A percentile compares a stretch with the other conserved stretches of the same genome.
Conservation (phyloP, 2,329 filamentous ascomycete genomes). For the Fusarium penzigii region DNA sequence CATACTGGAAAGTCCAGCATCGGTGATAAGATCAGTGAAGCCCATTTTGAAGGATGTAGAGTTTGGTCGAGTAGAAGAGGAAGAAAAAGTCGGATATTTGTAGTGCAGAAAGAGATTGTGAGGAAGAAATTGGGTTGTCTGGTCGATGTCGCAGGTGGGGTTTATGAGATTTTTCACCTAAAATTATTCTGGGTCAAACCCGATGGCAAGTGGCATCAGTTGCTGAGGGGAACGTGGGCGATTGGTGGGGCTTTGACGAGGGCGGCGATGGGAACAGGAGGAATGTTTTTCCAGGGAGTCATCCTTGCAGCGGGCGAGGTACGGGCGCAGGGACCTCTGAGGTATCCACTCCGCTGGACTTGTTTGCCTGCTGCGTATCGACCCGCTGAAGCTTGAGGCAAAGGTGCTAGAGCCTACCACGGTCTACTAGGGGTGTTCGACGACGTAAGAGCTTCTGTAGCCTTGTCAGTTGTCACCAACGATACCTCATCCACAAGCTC, state of each 20-base stretch:
- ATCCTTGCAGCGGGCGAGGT: slow-evolving; percentile 1
- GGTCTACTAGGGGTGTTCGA: slow-evolving; percentile 27
- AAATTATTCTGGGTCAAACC: slow-evolving; percentile 30
- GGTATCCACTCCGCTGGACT: not conserved
- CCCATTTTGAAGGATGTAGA: slow-evolving; percentile 57
- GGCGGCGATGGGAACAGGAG: slow-evolving; percentile 14
- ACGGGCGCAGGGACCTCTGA: not conserved
- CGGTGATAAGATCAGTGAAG: slow-evolving; percentile 68
- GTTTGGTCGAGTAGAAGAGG: slow-evolving; percentile 23
- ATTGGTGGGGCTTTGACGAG: not conserved
- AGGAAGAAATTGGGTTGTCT: slow-evolving; percentile 38
- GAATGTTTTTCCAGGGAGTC: slow-evolving; percentile 14
- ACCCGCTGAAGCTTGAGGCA: not conserved
- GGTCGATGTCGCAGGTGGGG: slow-evolving; percentile 42
- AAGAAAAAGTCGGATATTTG: slow-evolving; percentile 28
- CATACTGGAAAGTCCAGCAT: slow-evolving; percentile 58
- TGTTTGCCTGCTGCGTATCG: not conserved
- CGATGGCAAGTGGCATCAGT: slow-evolving; percentile 13
- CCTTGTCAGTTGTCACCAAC: slow-evolving; percentile 27
- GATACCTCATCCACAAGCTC: slow-evolving; percentile 6
- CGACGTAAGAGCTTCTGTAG: slow-evolving; percentile 44
- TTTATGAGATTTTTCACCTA: slow-evolving; percentile 43
- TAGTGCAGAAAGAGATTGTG: slow-evolving; percentile 31
- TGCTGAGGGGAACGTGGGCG: slow-evolving; percentile 21
- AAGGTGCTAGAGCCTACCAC: no score